A percentile compares a stretch with the other conserved stretches of the same genome.
Evolutionary conservation across 306 rosid species (phyloP).

Genomic region (Rosa rugosa): DNA sequence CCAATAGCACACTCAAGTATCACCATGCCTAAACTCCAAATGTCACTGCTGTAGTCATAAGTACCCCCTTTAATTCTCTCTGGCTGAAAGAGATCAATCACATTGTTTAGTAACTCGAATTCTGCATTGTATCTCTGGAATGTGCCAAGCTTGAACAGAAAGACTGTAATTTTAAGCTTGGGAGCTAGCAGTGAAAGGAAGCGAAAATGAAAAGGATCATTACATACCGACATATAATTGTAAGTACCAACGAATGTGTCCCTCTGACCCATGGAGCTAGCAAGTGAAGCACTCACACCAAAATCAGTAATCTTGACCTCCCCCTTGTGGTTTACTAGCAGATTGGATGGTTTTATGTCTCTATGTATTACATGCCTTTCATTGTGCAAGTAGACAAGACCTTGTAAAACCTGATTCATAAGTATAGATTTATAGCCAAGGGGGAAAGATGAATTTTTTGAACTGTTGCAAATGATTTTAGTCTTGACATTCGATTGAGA

Average conservation of each 20-base stretch:
- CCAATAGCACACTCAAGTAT: conserved; percentile 98
- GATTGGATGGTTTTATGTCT: conserved; percentile 95
- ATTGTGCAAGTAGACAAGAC: conserved; percentile 92
- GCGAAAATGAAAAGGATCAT: not conserved
- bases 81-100: conserved; percentile 57
- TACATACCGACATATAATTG: conserved; percentile 98
- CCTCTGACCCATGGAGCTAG: conserved; percentile 95
- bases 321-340: conserved; percentile 93
- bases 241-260: conserved; percentile 98
- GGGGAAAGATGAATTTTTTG: not conserved
- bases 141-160: not conserved
- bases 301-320: conserved; percentile 98
- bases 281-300: conserved; percentile 97
- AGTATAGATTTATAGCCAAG: conserved; percentile 18
- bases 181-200: not conserved
- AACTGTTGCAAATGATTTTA: not conserved
- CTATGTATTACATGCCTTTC: conserved; percentile 95
- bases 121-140: not conserved
- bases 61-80: conserved; percentile 92
- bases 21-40: conserved; percentile 98
- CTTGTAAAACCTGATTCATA: conserved; percentile 76
- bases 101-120: conserved; percentile 2
- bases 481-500: not conserved
- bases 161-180: not conserved
- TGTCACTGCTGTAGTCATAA: conserved; percentile 92